Evolutionary conservation across 768 basidiomycete genomes (phyloP).

Genomic region (Omphalotus guepiniiformis): DNA sequence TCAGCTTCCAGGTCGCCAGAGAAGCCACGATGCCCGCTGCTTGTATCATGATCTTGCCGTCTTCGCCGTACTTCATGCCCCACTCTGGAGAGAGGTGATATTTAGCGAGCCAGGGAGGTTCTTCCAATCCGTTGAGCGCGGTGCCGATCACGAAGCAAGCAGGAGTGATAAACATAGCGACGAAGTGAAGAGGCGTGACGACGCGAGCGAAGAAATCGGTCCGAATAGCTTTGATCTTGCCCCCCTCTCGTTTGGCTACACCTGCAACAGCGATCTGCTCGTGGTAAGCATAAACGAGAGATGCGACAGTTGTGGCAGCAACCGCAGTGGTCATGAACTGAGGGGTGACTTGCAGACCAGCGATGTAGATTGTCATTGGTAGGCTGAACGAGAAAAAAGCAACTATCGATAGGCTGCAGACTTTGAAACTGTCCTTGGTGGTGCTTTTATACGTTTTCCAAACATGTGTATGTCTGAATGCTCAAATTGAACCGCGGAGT

Average conservation of each 20-base stretch:
- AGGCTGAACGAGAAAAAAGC: not conserved
- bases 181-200: conserved; percentile 1
- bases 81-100: not conserved
- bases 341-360: not conserved
- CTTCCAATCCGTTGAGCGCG: not conserved
- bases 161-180: not conserved
- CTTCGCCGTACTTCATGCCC: not conserved
- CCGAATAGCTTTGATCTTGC: not conserved
- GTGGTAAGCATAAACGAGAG: not conserved
- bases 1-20: not conserved
- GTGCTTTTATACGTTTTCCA: too few relatives aligned
- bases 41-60: not conserved
- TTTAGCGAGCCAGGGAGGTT: not conserved
- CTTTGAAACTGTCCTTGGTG: too few relatives aligned
- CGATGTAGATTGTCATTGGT: not conserved
- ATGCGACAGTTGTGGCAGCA: not conserved
- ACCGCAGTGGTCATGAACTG: not conserved
- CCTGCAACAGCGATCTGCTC: not conserved
- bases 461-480: too few relatives aligned
- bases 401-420: too few relatives aligned
- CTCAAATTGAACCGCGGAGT: too few relatives aligned
- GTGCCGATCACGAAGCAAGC: not conserved
- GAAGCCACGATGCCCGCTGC: not conserved
- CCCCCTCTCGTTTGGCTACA: not conserved
- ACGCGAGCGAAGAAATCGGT: not conserved